Percentiles rank a stretch among this genome's conserved stretches.
phyloP scores from a whole-genome alignment of 768 basidiomycete species.

The Ramaria sp. region DNA sequence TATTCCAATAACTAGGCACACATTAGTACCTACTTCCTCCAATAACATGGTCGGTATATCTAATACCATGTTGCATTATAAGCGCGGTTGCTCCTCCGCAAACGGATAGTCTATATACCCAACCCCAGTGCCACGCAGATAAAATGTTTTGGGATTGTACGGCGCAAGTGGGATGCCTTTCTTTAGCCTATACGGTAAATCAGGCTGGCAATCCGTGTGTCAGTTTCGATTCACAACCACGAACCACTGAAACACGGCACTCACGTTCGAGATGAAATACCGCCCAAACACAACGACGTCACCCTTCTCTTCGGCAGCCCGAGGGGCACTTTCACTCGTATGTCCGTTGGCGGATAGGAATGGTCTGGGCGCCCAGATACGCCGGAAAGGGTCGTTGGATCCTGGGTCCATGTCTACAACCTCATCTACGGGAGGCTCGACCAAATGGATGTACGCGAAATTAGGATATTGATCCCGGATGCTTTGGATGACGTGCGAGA shows the following conservation, averaged over 20 bases:
- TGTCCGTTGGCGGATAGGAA: conserved; percentile 38
- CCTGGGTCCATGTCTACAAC: background rate
- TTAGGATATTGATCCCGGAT: conserved; percentile 32
- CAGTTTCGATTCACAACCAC: background rate
- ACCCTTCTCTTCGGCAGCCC: conserved; percentile 23
- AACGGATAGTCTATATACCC: conserved; percentile 27
- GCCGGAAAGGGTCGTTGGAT: background rate
- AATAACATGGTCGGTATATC: no score
- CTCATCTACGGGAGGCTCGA: conserved; percentile 26
- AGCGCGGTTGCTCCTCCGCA: background rate
- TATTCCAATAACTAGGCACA: no score
- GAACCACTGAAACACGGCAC: conserved; percentile 13
- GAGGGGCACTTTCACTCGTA: conserved; percentile 28
- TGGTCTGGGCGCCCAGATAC: no score
- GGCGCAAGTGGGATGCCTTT: conserved; percentile 23
- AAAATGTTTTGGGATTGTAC: conserved; percentile 30
- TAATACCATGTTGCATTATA: no score
- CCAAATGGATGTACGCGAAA: conserved; percentile 37
- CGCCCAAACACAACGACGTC: conserved; percentile 28
- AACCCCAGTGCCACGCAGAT: conserved; percentile 18
- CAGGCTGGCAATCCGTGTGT: conserved; percentile 24
- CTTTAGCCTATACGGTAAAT: conserved; percentile 27
- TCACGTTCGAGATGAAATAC: conserved; percentile 27
- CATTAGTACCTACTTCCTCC: no score
- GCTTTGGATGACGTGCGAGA: conserved; percentile 37